Evolutionary conservation across 2,329 filamentous ascomycete species (phyloP), one percentile per base, ranked within the genome.

Genomic region (Ceratocystis lukuohia): DNA sequence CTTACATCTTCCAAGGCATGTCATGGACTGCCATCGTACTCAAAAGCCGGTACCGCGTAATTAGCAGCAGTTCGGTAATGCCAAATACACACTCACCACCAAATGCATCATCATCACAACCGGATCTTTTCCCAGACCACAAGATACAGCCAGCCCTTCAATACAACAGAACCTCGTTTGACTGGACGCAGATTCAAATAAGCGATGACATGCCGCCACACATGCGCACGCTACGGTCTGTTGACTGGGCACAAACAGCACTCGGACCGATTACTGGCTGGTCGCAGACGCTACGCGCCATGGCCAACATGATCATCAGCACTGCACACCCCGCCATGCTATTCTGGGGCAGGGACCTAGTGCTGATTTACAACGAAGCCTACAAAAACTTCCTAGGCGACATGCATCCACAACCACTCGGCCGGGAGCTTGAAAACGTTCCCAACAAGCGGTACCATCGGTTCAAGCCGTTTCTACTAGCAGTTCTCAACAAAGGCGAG

Each of bases 301-400:
- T 92, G 85, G 87, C 88, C 62, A 93, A 92, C 73, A 76, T 93
- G 56, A 84, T 95, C 70, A 91, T 94, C 88, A 87, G 83, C 15
- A 88, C 84, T 67, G 88, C 88, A 10, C 85, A 91, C 71, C 87
- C 88, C 1, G 84, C 86, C 4, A 86, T 87, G 6, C 84, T 91
- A 80, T 93, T 92, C 73, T 93, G 89, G 89, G 89, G 89, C 0
- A 78, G 80, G 1, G 85, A 91, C 12, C 78, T 83, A 53, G 80
- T 85, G 17, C 81, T 82, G 6, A 82, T 91, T 8, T 91, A 91
- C 75, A 91, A 91, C 70, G 86, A 88, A 70, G 85, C 87, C 0
- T 89, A 89, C 71, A 81, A 88, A 48, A 76, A 84, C 7, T 76
- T 93, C 46, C 88, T 88, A 2, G 89, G 89, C 2, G 80, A 87